Base-by-base conservation (phyloP, 805 yeast species). In the Teunomyces gatunensis region DNA sequence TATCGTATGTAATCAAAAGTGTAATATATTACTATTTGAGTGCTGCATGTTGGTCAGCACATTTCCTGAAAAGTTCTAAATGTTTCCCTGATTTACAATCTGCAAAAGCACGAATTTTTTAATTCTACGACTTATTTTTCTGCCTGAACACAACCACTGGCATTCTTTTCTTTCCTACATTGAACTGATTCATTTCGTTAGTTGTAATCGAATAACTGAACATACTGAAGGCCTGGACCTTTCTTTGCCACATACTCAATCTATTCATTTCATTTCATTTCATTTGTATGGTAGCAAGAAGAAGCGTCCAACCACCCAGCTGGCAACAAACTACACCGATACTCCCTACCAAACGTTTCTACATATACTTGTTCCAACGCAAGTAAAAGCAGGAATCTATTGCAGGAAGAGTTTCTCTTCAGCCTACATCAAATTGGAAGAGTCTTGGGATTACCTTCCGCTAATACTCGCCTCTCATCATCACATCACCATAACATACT, bases 121-220 rank as follows among this genome's bases (percentile, higher is more conserved):
- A 20, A 6, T 6, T 12, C 11, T 12, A 21, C 40, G 11, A 23
- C 13, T 20, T 23, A 37, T 37, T 37, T 37, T 37, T 37, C 40
- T 37, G 40, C 40, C 25, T 21, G 29, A 6, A 37, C 29, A 20
- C 18, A 12, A 37, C 29, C 25, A 20, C 17, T 21, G 29, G 25
- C 28, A 37, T 37, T 23, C 40, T 37, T 37, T 37, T 37, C 40
- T 37, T 37, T 37, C 28, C 6, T 37, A 32, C n/a, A 23, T 37
- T 5, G 18, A 23, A n/a, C 9, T 21, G 27, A 21, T 20, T 21
- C 28, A 21, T 12, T n/a, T n/a, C 37, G 37, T 17, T 17, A 34
- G 21, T 20, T 34, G 15, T 34, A 34, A 17, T 34, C 23, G 5
- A n/a, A 34, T 34, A 34, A 20, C 20, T 34, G 15, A 9, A 32